Evolutionary conservation across 805 yeast genomes (phyloP), one percentile per base, ranked within the genome.

Genomic region (Scheffersomyces coipomensis): DNA sequence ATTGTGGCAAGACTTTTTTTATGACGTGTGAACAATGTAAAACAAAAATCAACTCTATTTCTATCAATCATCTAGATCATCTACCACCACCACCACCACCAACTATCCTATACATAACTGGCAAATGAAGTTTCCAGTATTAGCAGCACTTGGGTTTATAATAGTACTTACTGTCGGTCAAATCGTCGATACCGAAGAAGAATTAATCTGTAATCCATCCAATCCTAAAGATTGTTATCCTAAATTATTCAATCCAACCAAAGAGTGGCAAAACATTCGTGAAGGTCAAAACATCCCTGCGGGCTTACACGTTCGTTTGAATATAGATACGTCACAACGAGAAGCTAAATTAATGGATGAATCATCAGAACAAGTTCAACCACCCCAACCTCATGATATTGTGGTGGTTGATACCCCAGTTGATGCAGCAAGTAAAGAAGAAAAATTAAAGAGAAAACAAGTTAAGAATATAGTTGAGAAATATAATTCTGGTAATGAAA

Each of bases 211-310:
- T 26, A 33, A 37, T 26, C 17, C 18, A 5, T 5, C 7, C 5
- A 27, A 27, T 27, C 30, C 30, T 6, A 27, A n/a, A 5, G 30
- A 27, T 15, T 27, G 30, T 51, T 85, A 85, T 52, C 85, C 87
- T 1, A 62, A 62, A 31, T 44, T 75, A 2, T 88, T 89, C 53
- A 76, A 61, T 27, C 85, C 97, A 1, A 61, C 81, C 0, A 44
- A 55, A 1, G 78, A 84, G 46, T 90, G 96, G 95, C 79, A 81
- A 62, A 54, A 55, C 2, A 76, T 90, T 4, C 70, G 64, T 48
- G 82, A 76, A 34, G 88, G 82, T n/a, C 96, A 88, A 52, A 71
- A 75, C 6, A 71, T 90, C 3, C 96, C 97, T 0, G 77, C 76
- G 5, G 98, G 97, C 0, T 61, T 86, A 24, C 90, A 86, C 58